phyloP scores from a whole-genome alignment of 2,329 filamentous ascomycete species.

The Acrocalymma vagum region DNA sequence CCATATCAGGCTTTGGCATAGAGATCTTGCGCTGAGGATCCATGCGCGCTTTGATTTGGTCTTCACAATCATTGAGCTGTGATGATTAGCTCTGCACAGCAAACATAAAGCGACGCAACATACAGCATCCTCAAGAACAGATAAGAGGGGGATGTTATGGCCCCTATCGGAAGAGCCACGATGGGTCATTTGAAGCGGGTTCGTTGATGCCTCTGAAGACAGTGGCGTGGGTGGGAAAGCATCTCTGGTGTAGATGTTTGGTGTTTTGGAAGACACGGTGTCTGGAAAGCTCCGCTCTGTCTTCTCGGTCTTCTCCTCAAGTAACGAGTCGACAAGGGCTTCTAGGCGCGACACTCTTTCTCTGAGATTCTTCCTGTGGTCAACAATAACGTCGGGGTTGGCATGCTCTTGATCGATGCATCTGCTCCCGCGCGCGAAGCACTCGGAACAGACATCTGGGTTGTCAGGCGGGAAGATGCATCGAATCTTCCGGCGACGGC shows the following conservation, averaged over 20 bases:
- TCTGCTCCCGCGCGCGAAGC: slow-evolving; percentile 52
- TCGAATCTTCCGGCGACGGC: slow-evolving; percentile 59
- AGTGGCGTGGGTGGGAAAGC: slow-evolving; percentile 42
- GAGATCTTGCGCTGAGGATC: slow-evolving; percentile 26
- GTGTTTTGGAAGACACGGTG: slow-evolving; percentile 35
- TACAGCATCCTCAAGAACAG: slow-evolving; percentile 50
- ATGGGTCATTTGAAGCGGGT: slow-evolving; percentile 28
- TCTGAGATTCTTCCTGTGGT: slow-evolving; percentile 53
- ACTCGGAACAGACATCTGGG: slow-evolving; percentile 54
- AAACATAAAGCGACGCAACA: slow-evolving; percentile 10
- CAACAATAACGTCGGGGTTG: slow-evolving; percentile 49
- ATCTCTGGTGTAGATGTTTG: slow-evolving; percentile 31
- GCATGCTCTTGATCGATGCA: slow-evolving; percentile 58
- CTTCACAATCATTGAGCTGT: slow-evolving; percentile 47
- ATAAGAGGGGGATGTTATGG: slow-evolving; percentile 47
- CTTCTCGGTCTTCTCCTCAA: slow-evolving; percentile 45
- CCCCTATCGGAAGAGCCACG: slow-evolving; percentile 33
- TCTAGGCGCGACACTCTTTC: slow-evolving; percentile 53
- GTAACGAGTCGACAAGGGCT: slow-evolving; percentile 48
- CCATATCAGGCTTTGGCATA: slow-evolving; percentile 14
- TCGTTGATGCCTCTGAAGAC: slow-evolving; percentile 39
- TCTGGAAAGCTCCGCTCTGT: slow-evolving; percentile 36
- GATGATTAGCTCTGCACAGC: slow-evolving; percentile 19
- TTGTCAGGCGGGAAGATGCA: slow-evolving; percentile 55
- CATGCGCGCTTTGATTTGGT: slow-evolving; percentile 36